Conservation (phyloP, 176 grass and related monocot species). For the Aechmea fasciata region DNA sequence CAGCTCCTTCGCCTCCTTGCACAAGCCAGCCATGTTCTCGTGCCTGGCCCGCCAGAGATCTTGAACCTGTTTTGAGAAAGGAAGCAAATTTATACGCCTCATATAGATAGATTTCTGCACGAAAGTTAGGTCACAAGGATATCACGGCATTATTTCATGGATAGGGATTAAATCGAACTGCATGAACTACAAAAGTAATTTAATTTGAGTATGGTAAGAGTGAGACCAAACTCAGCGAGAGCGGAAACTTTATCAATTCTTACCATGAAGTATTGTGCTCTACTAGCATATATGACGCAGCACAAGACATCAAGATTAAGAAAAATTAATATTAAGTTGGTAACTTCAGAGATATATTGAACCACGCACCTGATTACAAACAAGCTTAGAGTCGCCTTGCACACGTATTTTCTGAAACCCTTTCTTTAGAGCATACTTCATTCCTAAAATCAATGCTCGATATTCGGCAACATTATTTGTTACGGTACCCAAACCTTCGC, state of each 20-base stretch:
- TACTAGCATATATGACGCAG: too few relatives aligned
- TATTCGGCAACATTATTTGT: conserved; percentile 86
- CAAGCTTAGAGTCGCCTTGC: conserved; percentile 69
- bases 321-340: too few relatives aligned
- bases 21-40: conserved; percentile 21
- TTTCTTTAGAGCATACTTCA: conserved; percentile 67
- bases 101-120: too few relatives aligned
- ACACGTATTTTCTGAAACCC: conserved; percentile 66
- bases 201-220: not conserved
- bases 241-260: too few relatives aligned
- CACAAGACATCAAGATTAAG: too few relatives aligned
- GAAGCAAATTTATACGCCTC: not conserved
- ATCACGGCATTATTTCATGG: not conserved
- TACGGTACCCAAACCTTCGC: conserved; percentile 69
- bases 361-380: conserved; percentile 55
- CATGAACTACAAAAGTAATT: not conserved
- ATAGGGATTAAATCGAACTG: not conserved
- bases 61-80: conserved; percentile 23
- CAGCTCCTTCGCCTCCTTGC: conserved; percentile 26
- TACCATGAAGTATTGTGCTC: too few relatives aligned
- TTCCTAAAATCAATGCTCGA: conserved; percentile 73
- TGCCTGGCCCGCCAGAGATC: conserved; percentile 29
- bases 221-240: not conserved
- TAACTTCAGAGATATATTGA: not conserved
- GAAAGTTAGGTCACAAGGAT: not conserved